Base-by-base conservation (phyloP, 148 eudicot species). In the Amaranthus cruentus region DNA sequence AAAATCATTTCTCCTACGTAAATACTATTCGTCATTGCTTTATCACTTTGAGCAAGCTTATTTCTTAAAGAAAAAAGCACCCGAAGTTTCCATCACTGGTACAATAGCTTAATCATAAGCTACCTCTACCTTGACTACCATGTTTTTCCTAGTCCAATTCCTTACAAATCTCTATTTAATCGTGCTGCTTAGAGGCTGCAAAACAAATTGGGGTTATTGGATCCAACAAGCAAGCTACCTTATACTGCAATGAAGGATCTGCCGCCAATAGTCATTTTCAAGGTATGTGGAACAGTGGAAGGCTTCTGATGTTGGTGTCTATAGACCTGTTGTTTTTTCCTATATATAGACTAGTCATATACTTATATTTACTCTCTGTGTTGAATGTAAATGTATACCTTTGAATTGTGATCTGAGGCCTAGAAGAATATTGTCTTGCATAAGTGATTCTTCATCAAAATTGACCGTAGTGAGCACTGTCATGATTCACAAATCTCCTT, bases 41-140 rank as follows among this genome's bases (percentile, higher is more conserved):
- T 86, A 86, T 81, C 96, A 90, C 76, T 93, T 90, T 75, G 98
- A 93, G 87, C 96, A 93, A 78, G 91, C 84, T 68, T 93, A 90
- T 77, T 90, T 82, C 78, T 84, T 87, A 71, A 78, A 82, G 76
- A 93, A 81, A 83, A 83, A 81, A 73, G 77, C 72, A 58, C 85
- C 88, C 67, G 71, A 83, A 21, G 61, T 76, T 55, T 55, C 82
- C 50, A 44, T 55, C 3, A 74, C 84, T 71, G 93, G 93, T 90
- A 85, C 71, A 54, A 64, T 46, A 46, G 59, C 62, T 73, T 66
- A 21, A 11, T 59, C 59, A 42, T 43, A 5, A 13, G 3, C 44
- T 21, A 69, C 47, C 66, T 55, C 44, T 21, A 69, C 47, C 66
- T 55, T 52, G 18, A 47, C 6, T 55, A 7, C 64, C 15, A n/a